Evolutionary conservation across 2,329 filamentous ascomycete species (phyloP).

Genomic region (Fusarium fujikuroi): DNA sequence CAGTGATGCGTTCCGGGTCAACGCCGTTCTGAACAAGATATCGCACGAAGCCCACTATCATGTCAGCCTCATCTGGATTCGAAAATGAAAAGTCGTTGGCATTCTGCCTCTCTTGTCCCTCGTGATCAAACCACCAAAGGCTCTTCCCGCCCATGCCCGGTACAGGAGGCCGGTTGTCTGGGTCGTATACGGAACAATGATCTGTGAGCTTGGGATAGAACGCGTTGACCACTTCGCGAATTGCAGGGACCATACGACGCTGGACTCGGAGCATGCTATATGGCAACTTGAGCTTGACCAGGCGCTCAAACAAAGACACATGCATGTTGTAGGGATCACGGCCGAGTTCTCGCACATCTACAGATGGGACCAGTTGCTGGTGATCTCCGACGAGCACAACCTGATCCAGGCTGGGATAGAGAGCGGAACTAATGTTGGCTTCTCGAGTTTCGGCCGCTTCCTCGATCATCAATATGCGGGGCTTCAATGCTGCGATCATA

Average conservation of each 20-base stretch:
- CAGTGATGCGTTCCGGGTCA: constrained; percentile 70
- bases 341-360: constrained; percentile 69
- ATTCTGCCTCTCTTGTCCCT: constrained; percentile 72
- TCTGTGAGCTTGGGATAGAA: constrained; percentile 61
- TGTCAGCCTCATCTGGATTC: constrained; percentile 78
- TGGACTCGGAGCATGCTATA: constrained; percentile 75
- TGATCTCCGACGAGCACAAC: constrained; percentile 78
- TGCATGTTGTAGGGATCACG: constrained; percentile 72
- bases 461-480: constrained; percentile 78
- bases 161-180: constrained; percentile 51
- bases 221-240: constrained; percentile 57
- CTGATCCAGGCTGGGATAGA: constrained; percentile 63
- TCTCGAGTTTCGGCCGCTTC: constrained; percentile 83
- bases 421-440: constrained; percentile 64
- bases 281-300: constrained; percentile 73
- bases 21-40: constrained; percentile 78
- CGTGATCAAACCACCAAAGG: constrained; percentile 59
- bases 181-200: constrained; percentile 53
- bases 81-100: constrained; percentile 69
- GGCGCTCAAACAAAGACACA: constrained; percentile 81
- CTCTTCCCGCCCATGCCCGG: constrained; percentile 56
- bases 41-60: constrained; percentile 77
- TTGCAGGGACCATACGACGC: constrained; percentile 64
- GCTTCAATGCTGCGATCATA: constrained; percentile 72
- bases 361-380: constrained; percentile 78